These are phyloP conservation scores for Xylaria sp. DNA, from an alignment of 2,329 filamentous ascomycete genomes.

Conservation along the genomic window DNA sequence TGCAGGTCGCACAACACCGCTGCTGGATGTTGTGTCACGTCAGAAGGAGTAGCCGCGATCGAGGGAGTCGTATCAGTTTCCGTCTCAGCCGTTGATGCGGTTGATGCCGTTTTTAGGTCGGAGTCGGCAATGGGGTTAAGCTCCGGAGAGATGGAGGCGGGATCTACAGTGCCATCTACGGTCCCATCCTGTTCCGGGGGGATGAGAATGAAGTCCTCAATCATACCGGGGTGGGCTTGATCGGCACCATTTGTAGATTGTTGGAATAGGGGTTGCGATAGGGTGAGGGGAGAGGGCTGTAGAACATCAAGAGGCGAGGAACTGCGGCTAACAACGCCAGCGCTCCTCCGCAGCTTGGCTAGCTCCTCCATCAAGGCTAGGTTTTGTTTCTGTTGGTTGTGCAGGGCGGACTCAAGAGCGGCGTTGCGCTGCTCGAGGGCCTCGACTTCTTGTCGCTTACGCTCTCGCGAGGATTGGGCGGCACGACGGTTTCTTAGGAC, in stretches of 20 bases:
- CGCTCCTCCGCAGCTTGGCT: conserved; percentile 58
- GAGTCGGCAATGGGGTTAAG: conserved; percentile 63
- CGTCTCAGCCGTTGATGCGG: conserved; percentile 33
- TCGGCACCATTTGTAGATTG: conserved; percentile 47
- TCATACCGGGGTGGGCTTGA: conserved; percentile 50
- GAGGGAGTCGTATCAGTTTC: conserved; percentile 39
- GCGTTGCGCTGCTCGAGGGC: conserved; percentile 80
- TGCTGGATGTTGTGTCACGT: conserved; percentile 99
- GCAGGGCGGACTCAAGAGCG: conserved; percentile 72
- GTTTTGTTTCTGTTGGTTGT: conserved; percentile 67
- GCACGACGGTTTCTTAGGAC: conserved; percentile 96
- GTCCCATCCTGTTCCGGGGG: conserved; percentile 56
- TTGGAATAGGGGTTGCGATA: conserved; percentile 69
- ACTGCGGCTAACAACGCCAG: conserved; percentile 55
- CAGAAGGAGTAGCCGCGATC: conserved; percentile 67
- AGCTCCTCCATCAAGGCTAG: conserved; percentile 61
- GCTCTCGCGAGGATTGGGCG: conserved; percentile 94
- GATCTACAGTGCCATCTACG: conserved; percentile 68
- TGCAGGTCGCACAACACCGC: conserved; percentile 99
- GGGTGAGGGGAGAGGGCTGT: conserved; percentile 61
- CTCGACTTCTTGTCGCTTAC: conserved; percentile 89
- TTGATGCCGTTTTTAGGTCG: conserved; percentile 44
- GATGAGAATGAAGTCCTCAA: conserved; percentile 58
- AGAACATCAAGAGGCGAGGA: conserved; percentile 57
- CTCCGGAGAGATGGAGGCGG: conserved; percentile 68